Conservation (phyloP, 352 stramenopile species). For the Pelagophyceae sp. region DNA sequence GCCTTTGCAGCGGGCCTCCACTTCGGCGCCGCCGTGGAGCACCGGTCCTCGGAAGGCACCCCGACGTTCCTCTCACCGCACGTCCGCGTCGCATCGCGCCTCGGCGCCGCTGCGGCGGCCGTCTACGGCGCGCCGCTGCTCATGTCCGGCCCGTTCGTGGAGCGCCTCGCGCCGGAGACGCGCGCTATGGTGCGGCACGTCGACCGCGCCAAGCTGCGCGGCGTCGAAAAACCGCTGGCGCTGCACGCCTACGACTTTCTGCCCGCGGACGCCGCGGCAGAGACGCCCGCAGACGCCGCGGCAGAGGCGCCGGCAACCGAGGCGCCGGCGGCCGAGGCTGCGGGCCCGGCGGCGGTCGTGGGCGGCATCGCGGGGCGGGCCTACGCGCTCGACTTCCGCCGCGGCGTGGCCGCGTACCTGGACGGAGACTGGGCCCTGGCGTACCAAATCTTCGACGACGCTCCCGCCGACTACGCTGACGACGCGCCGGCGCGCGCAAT, state of each 20-base stretch:
- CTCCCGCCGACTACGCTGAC: background rate
- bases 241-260: conserved; percentile 78
- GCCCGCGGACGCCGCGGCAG: background rate
- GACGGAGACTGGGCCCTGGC: conserved; percentile 68
- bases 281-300: background rate
- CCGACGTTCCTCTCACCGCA: conserved; percentile 89
- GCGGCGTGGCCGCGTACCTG: conserved; percentile 77
- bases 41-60: conserved; percentile 62
- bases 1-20: conserved; percentile 73
- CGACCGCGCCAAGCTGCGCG: conserved; percentile 73
- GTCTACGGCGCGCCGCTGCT: conserved; percentile 90
- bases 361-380: too few species aligned
- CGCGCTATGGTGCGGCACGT: conserved; percentile 66
- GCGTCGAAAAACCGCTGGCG: conserved; percentile 75
- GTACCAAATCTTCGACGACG: background rate
- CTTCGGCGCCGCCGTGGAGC: conserved; percentile 76
- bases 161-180: conserved; percentile 61
- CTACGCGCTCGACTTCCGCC: conserved; percentile 62
- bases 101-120: conserved; percentile 79
- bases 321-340: conserved; percentile 57
- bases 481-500: background rate
- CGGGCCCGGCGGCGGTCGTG: conserved; percentile 66
- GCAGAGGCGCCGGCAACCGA: conserved; percentile 29
- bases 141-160: conserved; percentile 82
- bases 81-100: conserved; percentile 92